phyloP scores from a whole-genome alignment of 352 stramenopile species.

The Globisporangium barbulae region DNA sequence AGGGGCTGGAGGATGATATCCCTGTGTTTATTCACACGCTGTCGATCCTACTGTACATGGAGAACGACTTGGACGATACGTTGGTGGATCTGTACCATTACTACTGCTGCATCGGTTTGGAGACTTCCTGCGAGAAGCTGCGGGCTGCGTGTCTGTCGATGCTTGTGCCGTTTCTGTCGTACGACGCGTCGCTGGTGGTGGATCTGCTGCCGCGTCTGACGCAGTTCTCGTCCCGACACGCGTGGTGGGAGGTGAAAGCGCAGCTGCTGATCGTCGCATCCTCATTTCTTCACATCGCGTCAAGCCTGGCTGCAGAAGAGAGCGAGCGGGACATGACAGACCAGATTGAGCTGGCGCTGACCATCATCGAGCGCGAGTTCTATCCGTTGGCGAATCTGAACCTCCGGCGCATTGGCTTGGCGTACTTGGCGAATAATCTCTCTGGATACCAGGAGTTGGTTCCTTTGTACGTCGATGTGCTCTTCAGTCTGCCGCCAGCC shows the following conservation, averaged over 20 bases:
- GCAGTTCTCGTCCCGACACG: constrained; percentile 49
- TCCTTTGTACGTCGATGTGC: constrained; percentile 71
- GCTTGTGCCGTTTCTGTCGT: constrained; percentile 49
- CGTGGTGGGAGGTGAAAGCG: constrained; percentile 86
- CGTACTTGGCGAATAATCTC: constrained; percentile 55
- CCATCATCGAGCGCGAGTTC: constrained; percentile 76
- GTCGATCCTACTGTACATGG: constrained; percentile 65
- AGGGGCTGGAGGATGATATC: constrained; percentile 57
- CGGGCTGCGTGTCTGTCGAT: constrained; percentile 77
- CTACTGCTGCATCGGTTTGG: constrained; percentile 83
- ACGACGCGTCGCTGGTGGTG: constrained; percentile 41
- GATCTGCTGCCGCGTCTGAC: constrained; percentile 67
- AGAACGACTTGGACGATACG: constrained; percentile 62
- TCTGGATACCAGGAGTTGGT: constrained; percentile 70
- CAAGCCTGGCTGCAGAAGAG: constrained; percentile 14
- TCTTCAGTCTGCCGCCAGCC: constrained; percentile 49
- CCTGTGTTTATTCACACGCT: constrained; percentile 74
- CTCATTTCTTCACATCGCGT: constrained; percentile 43
- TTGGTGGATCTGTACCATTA: constrained; percentile 85
- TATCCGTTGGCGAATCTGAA: constrained; percentile 49
- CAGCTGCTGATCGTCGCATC: constrained; percentile 70
- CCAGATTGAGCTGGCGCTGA: constrained; percentile 66
- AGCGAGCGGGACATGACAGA: constrained; percentile 44
- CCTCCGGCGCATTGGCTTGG: constrained; percentile 55
- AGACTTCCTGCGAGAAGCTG: constrained; percentile 69